phyloP scores from a whole-genome alignment of 306 rosid genomes.

The Cucurbita pepo region DNA sequence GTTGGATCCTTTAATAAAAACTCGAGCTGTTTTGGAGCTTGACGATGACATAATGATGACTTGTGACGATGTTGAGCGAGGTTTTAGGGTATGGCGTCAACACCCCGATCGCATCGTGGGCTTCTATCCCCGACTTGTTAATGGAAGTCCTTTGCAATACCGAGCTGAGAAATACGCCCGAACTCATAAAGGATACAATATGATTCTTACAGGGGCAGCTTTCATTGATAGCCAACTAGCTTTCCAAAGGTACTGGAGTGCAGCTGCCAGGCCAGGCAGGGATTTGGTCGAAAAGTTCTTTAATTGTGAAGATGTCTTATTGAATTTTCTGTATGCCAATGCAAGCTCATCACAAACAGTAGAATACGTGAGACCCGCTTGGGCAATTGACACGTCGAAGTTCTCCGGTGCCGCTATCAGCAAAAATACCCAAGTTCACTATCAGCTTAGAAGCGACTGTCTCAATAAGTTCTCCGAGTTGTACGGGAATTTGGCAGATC shows the following conservation, averaged over 20 bases:
- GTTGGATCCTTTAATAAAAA: constrained; percentile 50
- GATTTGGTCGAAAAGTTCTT: constrained; percentile 54
- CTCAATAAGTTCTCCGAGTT: constrained; percentile 49
- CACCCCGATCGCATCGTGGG: constrained; percentile 84
- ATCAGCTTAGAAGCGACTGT: constrained; percentile 51
- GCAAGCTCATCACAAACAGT: constrained; percentile 62
- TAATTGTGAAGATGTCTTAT: constrained; percentile 82
- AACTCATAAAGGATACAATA: constrained; percentile 65
- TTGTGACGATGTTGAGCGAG: constrained; percentile 89
- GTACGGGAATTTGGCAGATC: constrained; percentile 55
- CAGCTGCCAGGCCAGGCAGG: constrained; percentile 55
- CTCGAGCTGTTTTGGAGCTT: constrained; percentile 94
- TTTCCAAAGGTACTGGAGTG: constrained; percentile 73
- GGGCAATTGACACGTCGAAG: constrained; percentile 95
- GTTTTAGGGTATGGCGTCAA: constrained; percentile 86
- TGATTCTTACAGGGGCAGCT: constrained; percentile 98
- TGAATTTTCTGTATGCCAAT: constrained; percentile 83
- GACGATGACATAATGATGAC: constrained; percentile 98
- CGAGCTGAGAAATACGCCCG: constrained; percentile 73
- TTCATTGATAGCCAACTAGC: constrained; percentile 62
- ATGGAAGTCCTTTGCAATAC: constrained; percentile 55
- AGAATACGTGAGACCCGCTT: constrained; percentile 87
- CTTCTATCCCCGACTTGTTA: constrained; percentile 77
- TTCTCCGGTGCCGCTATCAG: constrained; percentile 88
- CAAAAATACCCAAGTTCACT: constrained; percentile 66